These are phyloP conservation scores for Populus alba DNA, from an alignment of 345 rosid species.

Conservation along the genomic window DNA sequence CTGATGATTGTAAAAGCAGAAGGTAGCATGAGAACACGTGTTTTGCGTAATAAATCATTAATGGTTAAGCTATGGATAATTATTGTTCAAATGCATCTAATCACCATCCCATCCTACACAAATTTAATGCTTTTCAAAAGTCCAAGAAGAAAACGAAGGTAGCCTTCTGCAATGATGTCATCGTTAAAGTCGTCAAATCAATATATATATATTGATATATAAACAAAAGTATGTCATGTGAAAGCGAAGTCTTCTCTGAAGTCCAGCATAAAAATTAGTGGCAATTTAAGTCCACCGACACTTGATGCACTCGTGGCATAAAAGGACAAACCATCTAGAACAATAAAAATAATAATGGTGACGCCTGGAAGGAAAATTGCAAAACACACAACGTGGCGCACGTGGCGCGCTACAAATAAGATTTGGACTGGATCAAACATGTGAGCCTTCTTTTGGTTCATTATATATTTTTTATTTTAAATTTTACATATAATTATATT, in stretches of 20 bases:
- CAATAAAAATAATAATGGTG: background rate
- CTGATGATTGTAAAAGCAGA: too few relatives aligned
- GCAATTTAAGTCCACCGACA: conserved; percentile 21
- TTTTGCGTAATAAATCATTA: conserved; percentile 11
- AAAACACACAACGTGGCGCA: conserved; percentile 27
- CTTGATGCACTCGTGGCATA: conserved; percentile 39
- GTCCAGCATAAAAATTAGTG: background rate
- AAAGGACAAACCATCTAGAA: conserved; percentile 20
- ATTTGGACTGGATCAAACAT: too few relatives aligned
- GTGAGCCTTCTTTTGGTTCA: background rate
- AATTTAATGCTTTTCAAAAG: background rate
- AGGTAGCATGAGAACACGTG: conserved; percentile 9
- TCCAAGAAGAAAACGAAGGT: background rate
- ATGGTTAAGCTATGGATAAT: background rate
- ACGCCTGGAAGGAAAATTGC: background rate
- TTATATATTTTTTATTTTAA: background rate
- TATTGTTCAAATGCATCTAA: background rate
- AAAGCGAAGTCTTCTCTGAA: background rate
- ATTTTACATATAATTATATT: background rate
- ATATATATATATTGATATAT: too few relatives aligned
- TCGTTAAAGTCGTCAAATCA: background rate
- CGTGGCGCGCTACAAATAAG: conserved; percentile 7
- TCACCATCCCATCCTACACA: background rate
- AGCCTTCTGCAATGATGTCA: background rate
- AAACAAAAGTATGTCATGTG: conserved; percentile 1